phyloP scores from a whole-genome alignment of 2,329 filamentous ascomycete genomes.

The Aspergillus sp. region DNA sequence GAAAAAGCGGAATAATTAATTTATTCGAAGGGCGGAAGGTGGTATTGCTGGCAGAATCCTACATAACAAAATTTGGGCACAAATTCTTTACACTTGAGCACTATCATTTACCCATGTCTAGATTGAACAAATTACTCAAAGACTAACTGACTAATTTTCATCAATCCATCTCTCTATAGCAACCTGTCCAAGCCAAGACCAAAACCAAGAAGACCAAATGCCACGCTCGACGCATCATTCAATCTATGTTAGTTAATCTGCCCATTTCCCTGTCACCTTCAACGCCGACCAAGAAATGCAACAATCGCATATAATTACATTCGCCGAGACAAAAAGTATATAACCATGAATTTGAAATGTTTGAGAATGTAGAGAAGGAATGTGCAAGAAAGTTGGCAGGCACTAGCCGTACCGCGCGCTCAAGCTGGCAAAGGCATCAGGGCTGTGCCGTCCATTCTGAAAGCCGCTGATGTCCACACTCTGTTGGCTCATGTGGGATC shows the following conservation, averaged over 20 bases:
- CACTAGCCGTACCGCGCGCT: constrained; percentile 45
- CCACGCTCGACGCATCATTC: neutral
- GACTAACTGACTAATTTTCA: neutral
- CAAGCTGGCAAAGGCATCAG: constrained; percentile 52
- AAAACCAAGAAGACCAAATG: constrained; percentile 8
- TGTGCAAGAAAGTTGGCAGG: neutral
- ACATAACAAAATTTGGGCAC: too few species aligned
- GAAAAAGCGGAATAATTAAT: neutral
- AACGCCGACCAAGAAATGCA: constrained; percentile 11
- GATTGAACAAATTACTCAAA: neutral
- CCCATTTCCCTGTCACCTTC: neutral
- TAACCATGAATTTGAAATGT: constrained; percentile 2
- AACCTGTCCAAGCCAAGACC: constrained; percentile 7
- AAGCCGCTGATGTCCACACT: constrained; percentile 49
- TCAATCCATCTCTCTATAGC: neutral
- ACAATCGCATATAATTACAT: constrained; percentile 9
- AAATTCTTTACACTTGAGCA: too few species aligned
- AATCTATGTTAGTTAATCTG: neutral
- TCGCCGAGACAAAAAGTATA: constrained; percentile 1
- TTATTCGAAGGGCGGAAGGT: neutral
- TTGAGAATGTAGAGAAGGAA: neutral
- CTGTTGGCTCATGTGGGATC: constrained; percentile 47
- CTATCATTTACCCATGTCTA: neutral
- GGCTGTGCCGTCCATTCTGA: constrained; percentile 50
- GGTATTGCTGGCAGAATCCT: neutral